Evolutionary conservation across 176 grass and related monocot genomes (phyloP).

Genomic region (Rhynchospora pubera): DNA sequence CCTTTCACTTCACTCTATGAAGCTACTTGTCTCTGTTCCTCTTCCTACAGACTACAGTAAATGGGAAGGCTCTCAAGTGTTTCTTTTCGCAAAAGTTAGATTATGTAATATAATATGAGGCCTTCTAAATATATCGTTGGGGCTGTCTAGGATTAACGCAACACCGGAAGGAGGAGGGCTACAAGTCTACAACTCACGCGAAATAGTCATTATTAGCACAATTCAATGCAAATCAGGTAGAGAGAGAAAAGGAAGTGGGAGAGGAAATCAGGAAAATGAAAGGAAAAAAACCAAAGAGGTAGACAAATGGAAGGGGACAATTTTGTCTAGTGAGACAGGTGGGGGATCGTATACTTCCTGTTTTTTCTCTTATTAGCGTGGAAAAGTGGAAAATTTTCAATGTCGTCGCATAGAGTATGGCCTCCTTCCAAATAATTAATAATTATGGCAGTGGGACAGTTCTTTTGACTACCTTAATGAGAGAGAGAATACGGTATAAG

Average conservation of each 20-base stretch:
- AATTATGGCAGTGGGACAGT: slow-evolving; percentile 5
- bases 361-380: not conserved
- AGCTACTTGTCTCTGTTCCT: not conserved
- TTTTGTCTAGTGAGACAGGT: not conserved
- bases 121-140: slow-evolving; percentile 36
- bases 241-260: not conserved
- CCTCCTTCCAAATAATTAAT: slow-evolving; percentile 13
- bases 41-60: not conserved
- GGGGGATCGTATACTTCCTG: not conserved
- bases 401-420: not conserved
- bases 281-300: not conserved
- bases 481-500: not conserved
- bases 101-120: not conserved
- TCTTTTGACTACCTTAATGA: not conserved
- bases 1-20: not conserved
- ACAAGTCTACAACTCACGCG: slow-evolving; percentile 32
- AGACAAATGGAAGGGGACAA: slow-evolving; percentile 53
- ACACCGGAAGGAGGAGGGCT: slow-evolving; percentile 3
- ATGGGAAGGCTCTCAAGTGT: not conserved
- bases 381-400: not conserved
- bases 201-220: slow-evolving; percentile 38
- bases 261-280: not conserved
- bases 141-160: slow-evolving; percentile 47
- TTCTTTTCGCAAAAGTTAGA: not conserved
- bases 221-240: slow-evolving; percentile 31